A percentile compares a stretch with the other conserved stretches of the same genome.
These are phyloP conservation scores for Chrysopogon serrulatus DNA, from an alignment of 176 grass and related monocot species.

Conservation along the genomic window DNA sequence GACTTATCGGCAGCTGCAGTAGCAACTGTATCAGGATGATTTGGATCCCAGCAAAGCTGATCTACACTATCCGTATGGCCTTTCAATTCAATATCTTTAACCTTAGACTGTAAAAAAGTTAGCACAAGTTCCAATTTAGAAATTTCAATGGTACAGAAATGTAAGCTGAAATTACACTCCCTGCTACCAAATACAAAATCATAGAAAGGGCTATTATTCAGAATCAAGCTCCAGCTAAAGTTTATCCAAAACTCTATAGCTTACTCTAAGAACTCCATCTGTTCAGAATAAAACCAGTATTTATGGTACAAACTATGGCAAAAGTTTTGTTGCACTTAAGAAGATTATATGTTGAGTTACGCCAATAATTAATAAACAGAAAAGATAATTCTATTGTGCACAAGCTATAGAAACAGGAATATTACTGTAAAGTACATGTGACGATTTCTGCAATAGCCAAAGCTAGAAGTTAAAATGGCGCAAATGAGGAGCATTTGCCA, in stretches of 20 bases:
- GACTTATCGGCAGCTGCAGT: slow-evolving; percentile 98
- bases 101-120: slow-evolving; percentile 68
- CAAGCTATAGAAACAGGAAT: slow-evolving; percentile 1
- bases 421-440: background rate
- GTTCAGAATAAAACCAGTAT: background rate
- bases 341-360: background rate
- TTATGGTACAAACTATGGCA: background rate
- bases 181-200: background rate
- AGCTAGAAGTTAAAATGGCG: background rate
- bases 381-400: background rate
- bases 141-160: background rate
- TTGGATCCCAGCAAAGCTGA: slow-evolving; percentile 99
- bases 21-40: slow-evolving; percentile 91
- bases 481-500: background rate
- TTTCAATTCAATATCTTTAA: slow-evolving; percentile 98
- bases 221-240: background rate
- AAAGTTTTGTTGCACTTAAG: background rate
- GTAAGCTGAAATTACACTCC: background rate
- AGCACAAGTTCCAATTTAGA: slow-evolving; percentile 6
- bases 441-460: background rate
- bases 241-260: slow-evolving; percentile 12
- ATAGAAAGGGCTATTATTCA: background rate
- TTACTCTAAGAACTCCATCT: background rate
- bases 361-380: background rate
- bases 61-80: slow-evolving; percentile 96